Evolutionary conservation across 441 rosid species (phyloP).

Genomic region (Arabidopsis lyrata): DNA sequence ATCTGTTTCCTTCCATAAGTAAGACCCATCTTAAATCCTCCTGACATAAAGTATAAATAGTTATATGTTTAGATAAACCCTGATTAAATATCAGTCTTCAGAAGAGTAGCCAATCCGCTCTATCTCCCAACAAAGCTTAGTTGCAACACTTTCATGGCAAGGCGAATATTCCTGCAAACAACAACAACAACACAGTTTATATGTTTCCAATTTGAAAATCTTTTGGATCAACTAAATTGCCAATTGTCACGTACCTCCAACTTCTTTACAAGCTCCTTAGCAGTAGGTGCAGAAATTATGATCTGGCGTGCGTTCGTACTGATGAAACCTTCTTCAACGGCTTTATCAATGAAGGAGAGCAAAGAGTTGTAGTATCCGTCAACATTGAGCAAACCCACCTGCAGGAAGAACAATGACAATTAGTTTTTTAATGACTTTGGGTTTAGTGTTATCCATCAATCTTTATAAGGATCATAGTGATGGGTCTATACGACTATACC

Average conservation of each 20-base stretch:
- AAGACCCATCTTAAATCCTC: slow-evolving; percentile 31
- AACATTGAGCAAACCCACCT: slow-evolving; percentile 77
- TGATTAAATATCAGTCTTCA: slow-evolving; percentile 43
- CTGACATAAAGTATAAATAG: slow-evolving; percentile 32
- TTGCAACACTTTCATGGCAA: slow-evolving; percentile 67
- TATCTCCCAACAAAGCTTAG: slow-evolving; percentile 72
- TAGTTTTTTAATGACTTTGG: slow-evolving; percentile 10
- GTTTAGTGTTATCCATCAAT: too few relatives aligned
- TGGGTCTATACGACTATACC: slow-evolving; percentile 55
- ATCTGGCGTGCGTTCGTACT: slow-evolving; percentile 75
- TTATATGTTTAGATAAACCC: slow-evolving; percentile 32
- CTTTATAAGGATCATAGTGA: slow-evolving; percentile 1
- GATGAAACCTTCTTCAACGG: slow-evolving; percentile 78
- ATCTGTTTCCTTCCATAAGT: slow-evolving; percentile 24
- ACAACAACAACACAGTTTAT: slow-evolving; percentile 16
- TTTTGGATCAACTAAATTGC: slow-evolving; percentile 25
- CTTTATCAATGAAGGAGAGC: slow-evolving; percentile 76
- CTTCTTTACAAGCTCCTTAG: slow-evolving; percentile 67
- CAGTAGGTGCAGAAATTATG: slow-evolving; percentile 73
- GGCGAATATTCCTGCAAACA: slow-evolving; percentile 67
- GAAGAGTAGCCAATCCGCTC: slow-evolving; percentile 62
- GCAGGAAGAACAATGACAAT: slow-evolving; percentile 32
- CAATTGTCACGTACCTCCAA: slow-evolving; percentile 56
- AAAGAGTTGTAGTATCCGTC: slow-evolving; percentile 83
- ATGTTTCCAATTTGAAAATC: background rate